Percentiles rank a stretch among this genome's conserved stretches.
Evolutionary conservation across 345 rosid species (phyloP).

Genomic region (Sisymbrium irio): DNA sequence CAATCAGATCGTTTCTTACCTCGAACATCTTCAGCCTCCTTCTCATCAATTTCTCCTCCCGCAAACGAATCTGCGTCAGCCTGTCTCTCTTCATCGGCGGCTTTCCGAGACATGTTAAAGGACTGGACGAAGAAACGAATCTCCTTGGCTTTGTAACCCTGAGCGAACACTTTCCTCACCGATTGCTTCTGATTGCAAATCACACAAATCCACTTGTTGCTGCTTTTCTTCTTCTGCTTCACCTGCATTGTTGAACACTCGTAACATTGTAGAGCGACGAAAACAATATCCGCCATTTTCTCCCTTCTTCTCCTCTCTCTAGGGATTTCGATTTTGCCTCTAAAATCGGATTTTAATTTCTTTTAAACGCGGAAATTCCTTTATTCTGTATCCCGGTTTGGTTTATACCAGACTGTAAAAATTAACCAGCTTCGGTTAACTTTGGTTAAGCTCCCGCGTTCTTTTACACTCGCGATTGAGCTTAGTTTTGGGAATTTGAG

Average conservation of each 20-base stretch:
- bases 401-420: background rate
- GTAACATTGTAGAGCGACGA: constrained; percentile 75
- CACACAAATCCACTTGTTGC: constrained; percentile 81
- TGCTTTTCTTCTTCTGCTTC: constrained; percentile 79
- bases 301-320: background rate
- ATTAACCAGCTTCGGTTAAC: background rate
- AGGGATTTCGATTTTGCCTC: constrained; percentile 8
- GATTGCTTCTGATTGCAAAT: constrained; percentile 87
- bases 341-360: background rate
- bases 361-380: constrained; percentile 11
- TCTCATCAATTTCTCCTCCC: background rate
- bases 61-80: background rate
- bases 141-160: constrained; percentile 66
- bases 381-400: background rate
- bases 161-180: constrained; percentile 58
- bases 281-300: constrained; percentile 39
- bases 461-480: too few species aligned
- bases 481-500: too few species aligned
- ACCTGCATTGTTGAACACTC: constrained; percentile 96
- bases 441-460: constrained; percentile 16
- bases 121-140: constrained; percentile 72
- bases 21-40: constrained; percentile 1
- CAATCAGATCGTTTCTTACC: constrained; percentile 54
- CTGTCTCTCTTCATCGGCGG: constrained; percentile 28
- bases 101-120: constrained; percentile 69